Evolutionary conservation across 140 eudicot genomes (phyloP), one percentile per base, ranked within the genome.

Genomic region (Stevia rebaudiana): DNA sequence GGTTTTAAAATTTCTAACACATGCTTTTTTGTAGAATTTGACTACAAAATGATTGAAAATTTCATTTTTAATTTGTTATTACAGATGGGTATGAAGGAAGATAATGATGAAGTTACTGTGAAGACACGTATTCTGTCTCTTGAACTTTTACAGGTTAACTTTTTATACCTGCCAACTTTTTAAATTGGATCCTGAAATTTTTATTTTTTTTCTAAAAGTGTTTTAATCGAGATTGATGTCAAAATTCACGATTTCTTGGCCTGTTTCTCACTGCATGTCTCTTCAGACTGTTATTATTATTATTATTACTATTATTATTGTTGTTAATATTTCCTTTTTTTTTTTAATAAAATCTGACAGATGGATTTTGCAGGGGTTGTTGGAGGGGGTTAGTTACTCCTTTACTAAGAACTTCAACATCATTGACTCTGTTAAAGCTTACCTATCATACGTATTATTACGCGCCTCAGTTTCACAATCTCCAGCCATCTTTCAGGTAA

Each of bases 71-170:
- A 33, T 22, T 67, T 40, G 40, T 77, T 65, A 48, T 65, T 78
- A 72, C 86, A 94, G 99, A 94, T 94, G 99, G 95, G 99, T 71
- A 94, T 94, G 97, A 94, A 88, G 85, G 99, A 94, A 78, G 99
- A 94, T 68, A 94, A 63, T 61, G 99, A 94, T 78, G 99, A 94
- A 81, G 84, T 94, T 55, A 86, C 94, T 41, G 77, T 81, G 46
- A 94, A 83, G 81, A 88, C 99, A 8, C 94, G 99, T 41, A 83
- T 94, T 67, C 64, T 94, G 58, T 92, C 99, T 61, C 90, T 92
- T 6, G 99, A 92, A 79, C 99, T 92, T 59, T 81, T 92, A 68
- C 99, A 91, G 98, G 98, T 90, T 81, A 69, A 6, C 48, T 37
- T 17, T 40, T 41, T 57, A 31, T 35, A 31, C 8, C 25, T 31